Evolutionary conservation across 805 yeast species (phyloP).

Genomic region (Candida krabiensis): DNA sequence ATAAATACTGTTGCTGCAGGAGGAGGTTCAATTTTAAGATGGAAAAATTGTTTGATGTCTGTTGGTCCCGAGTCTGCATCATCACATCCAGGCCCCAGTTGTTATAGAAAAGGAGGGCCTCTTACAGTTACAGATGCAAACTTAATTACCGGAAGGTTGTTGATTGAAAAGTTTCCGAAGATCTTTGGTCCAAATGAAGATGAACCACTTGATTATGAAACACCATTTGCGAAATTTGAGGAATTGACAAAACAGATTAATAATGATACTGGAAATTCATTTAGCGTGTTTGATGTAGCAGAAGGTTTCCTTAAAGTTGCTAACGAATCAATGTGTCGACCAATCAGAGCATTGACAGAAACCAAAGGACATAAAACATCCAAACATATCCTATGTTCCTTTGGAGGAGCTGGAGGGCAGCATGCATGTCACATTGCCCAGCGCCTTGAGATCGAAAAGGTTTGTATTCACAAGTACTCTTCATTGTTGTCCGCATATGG

Average conservation of each 20-base stretch:
- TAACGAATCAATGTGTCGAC: conserved; percentile 80
- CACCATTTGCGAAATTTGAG: conserved; percentile 48
- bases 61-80: conserved; percentile 87
- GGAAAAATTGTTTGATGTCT: conserved; percentile 71
- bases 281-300: conserved; percentile 67
- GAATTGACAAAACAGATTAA: conserved; percentile 57
- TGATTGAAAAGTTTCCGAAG: conserved; percentile 74
- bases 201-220: conserved; percentile 59
- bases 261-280: conserved; percentile 29
- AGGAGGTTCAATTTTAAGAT: conserved; percentile 69
- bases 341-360: conserved; percentile 76
- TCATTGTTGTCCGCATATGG: conserved; percentile 44
- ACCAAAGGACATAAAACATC: conserved; percentile 69
- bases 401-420: conserved; percentile 92
- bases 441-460: conserved; percentile 60
- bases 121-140: conserved; percentile 84
- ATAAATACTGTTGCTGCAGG: conserved; percentile 85
- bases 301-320: conserved; percentile 78
- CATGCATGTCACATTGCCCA: conserved; percentile 75
- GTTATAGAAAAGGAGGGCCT: conserved; percentile 80
- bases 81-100: conserved; percentile 86
- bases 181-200: conserved; percentile 80
- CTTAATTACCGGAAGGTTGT: conserved; percentile 62
- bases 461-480: conserved; percentile 72
- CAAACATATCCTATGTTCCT: conserved; percentile 68